phyloP scores from a whole-genome alignment of 2,329 filamentous ascomycete species.

The Fusarium nisikadoi region DNA sequence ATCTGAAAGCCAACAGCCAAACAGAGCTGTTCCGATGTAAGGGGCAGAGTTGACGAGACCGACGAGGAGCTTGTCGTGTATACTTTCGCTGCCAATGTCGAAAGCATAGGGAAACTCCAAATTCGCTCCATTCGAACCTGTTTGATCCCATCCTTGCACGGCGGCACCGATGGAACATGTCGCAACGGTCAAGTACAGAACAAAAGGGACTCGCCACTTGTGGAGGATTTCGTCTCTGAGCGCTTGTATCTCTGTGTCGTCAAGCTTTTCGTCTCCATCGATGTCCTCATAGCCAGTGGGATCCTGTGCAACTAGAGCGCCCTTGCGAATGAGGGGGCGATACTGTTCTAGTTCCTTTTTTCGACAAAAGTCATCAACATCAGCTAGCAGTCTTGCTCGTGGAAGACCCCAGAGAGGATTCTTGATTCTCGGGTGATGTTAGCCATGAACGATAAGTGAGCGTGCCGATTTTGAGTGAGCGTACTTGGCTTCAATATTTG shows the following conservation, averaged over 20 bases:
- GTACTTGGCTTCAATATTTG: slow-evolving; percentile 60
- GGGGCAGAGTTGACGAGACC: slow-evolving; percentile 74
- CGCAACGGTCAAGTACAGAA: slow-evolving; percentile 73
- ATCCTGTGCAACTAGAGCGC: slow-evolving; percentile 79
- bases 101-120: slow-evolving; percentile 68
- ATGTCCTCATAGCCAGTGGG: slow-evolving; percentile 71
- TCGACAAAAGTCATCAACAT: slow-evolving; percentile 71
- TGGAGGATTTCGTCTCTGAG: slow-evolving; percentile 72
- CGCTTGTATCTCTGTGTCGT: slow-evolving; percentile 66
- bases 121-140: slow-evolving; percentile 71
- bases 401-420: slow-evolving; percentile 65
- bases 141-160: slow-evolving; percentile 77
- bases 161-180: slow-evolving; percentile 76
- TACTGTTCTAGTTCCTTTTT: slow-evolving; percentile 69
- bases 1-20: slow-evolving; percentile 75
- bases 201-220: slow-evolving; percentile 72
- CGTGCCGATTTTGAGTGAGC: slow-evolving; percentile 20
- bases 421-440: slow-evolving; percentile 51
- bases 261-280: slow-evolving; percentile 65
- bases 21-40: slow-evolving; percentile 59
- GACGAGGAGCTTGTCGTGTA: slow-evolving; percentile 61
- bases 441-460: slow-evolving; percentile 5
- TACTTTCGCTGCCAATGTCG: slow-evolving; percentile 51
- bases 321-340: slow-evolving; percentile 69
- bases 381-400: slow-evolving; percentile 59